A percentile compares a stretch with the other conserved stretches of the same genome.
These are phyloP conservation scores for Phytophthora cryptogea DNA, from an alignment of 352 stramenopile genomes.

Conservation along the genomic window DNA sequence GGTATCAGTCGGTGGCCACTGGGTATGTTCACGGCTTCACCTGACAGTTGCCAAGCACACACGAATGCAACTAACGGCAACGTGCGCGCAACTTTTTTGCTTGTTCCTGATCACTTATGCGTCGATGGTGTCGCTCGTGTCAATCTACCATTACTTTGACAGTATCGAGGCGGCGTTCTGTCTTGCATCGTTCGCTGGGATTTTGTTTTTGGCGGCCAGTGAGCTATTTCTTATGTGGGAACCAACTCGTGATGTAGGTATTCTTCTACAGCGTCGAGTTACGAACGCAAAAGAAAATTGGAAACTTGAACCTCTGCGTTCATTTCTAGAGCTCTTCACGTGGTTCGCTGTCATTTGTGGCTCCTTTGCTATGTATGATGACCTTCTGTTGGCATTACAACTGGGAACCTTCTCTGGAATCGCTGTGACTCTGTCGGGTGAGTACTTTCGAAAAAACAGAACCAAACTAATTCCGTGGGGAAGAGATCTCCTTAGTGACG, in stretches of 20 bases:
- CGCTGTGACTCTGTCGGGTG: conserved; percentile 74
- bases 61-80: conserved; percentile 66
- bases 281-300: conserved; percentile 82
- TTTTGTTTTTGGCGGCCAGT: conserved; percentile 81
- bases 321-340: conserved; percentile 84
- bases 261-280: conserved; percentile 77
- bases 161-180: conserved; percentile 87
- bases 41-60: conserved; percentile 58
- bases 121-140: conserved; percentile 70
- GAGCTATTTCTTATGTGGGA: conserved; percentile 86
- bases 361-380: conserved; percentile 83
- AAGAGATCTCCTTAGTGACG: conserved; percentile 25
- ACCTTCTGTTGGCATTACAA: conserved; percentile 78
- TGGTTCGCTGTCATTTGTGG: conserved; percentile 82
- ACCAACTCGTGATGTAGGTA: conserved; percentile 69
- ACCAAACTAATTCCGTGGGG: conserved; percentile 60
- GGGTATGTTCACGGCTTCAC: conserved; percentile 61
- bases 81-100: conserved; percentile 77
- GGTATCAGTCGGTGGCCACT: conserved; percentile 75
- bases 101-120: conserved; percentile 74
- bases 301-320: conserved; percentile 71
- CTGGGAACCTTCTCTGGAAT: conserved; percentile 86
- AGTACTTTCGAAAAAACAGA: conserved; percentile 74
- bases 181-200: conserved; percentile 72
- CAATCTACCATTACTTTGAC: conserved; percentile 87